phyloP scores from a whole-genome alignment of 2,329 filamentous ascomycete genomes.

The Karstenula rhodostoma region DNA sequence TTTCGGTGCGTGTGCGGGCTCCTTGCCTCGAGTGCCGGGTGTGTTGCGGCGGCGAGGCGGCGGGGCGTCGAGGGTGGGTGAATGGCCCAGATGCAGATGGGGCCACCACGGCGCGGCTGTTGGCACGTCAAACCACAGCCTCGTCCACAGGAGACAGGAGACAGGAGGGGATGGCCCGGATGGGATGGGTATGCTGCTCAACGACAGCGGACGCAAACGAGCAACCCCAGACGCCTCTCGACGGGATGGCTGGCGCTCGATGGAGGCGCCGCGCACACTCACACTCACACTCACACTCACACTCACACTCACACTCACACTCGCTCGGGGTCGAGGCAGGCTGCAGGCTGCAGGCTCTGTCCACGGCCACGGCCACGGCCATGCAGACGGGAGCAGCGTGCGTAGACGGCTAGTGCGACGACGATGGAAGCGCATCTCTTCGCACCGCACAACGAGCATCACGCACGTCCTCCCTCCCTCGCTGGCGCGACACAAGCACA shows the following conservation, averaged over 20 bases:
- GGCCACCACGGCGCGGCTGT: conserved; percentile 1
- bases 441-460: conserved; percentile 9
- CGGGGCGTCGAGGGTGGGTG: conserved; percentile 1
- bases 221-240: not conserved
- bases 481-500: conserved; percentile 16
- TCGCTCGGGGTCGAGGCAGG: too few species aligned
- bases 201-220: not conserved
- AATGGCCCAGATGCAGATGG: not conserved
- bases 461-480: conserved; percentile 3
- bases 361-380: conserved; percentile 2
- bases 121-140: conserved; percentile 8
- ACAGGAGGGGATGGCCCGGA: too few species aligned
- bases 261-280: too few species aligned
- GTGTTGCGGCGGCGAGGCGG: not conserved
- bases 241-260: not conserved
- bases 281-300: too few species aligned
- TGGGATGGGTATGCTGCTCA: not conserved
- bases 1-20: not conserved
- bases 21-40: conserved; percentile 3
- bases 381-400: conserved; percentile 16
- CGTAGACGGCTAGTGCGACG: conserved; percentile 3
- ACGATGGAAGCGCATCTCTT: not conserved
- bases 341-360: conserved; percentile 2
- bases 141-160: not conserved
- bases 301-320: too few species aligned